phyloP scores from a whole-genome alignment of 805 yeast species.

The Metschnikowia santaceciliae region DNA sequence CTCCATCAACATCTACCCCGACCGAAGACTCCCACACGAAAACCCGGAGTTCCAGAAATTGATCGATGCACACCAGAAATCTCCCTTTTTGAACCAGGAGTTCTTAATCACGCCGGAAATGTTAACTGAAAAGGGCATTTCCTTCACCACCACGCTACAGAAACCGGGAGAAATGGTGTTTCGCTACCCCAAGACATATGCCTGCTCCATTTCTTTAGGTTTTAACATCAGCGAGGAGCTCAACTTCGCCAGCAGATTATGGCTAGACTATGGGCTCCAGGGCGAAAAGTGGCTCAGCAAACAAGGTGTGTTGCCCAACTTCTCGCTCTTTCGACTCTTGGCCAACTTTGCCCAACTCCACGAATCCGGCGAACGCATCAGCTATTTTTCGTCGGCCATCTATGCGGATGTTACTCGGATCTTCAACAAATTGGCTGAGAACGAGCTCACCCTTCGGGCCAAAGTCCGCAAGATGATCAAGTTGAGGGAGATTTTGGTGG shows the following conservation, averaged over 20 bases:
- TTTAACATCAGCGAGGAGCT: slow-evolving; percentile 53
- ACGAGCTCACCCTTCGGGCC: slow-evolving; percentile 44
- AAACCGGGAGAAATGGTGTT: slow-evolving; percentile 58
- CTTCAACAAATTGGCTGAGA: slow-evolving; percentile 29
- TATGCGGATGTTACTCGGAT: slow-evolving; percentile 30
- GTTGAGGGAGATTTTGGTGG: slow-evolving; percentile 30
- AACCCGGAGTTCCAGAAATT: slow-evolving; percentile 21
- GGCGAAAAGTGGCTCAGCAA: slow-evolving; percentile 49
- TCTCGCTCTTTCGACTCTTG: slow-evolving; percentile 49
- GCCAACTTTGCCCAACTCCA: slow-evolving; percentile 43
- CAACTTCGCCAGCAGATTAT: slow-evolving; percentile 51
- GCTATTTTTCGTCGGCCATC: slow-evolving; percentile 33
- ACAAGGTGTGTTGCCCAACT: slow-evolving; percentile 48
- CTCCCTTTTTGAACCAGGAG: slow-evolving; percentile 35
- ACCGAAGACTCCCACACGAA: slow-evolving; percentile 26
- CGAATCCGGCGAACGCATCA: slow-evolving; percentile 28
- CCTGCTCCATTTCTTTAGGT: slow-evolving; percentile 52
- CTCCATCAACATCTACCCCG: slow-evolving; percentile 25
- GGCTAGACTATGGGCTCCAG: slow-evolving; percentile 50
- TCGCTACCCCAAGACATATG: slow-evolving; percentile 53
- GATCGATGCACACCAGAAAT: slow-evolving; percentile 8
- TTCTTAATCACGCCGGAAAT: slow-evolving; percentile 47
- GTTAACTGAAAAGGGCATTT: slow-evolving; percentile 47
- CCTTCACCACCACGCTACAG: slow-evolving; percentile 47
- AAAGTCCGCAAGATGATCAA: slow-evolving; percentile 26